Base-by-base conservation (phyloP, 2,329 filamentous ascomycete species). In the Camptophora hylomeconis region DNA sequence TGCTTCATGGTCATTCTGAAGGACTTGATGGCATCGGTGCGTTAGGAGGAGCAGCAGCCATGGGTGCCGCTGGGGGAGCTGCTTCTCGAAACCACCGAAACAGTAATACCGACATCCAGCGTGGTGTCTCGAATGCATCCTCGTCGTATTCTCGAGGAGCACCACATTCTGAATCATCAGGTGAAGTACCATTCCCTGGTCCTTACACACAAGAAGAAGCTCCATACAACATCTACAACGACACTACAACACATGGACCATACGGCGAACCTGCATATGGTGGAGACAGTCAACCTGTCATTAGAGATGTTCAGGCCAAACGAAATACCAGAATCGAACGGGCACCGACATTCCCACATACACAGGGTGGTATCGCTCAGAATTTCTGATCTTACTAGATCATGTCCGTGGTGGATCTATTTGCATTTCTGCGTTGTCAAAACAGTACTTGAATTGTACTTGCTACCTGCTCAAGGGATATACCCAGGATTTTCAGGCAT, bases 241-340 rank as follows among this genome's bases (percentile, higher is more conserved):
- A 63, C 20, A 48, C 51, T 17, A 48, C 51, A 25, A 44, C 48
- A 4, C 50, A 55, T 33, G 64, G 65, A 5, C 65, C 67, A 1
- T 75, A 74, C 41, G 66, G 63, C 6, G 61, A 65, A 35, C 61
- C 61, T 28, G 57, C 59, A 3, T 71, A 69, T 39, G 65, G 63
- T 20, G 59, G 57, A 20, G 36, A 28, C 26, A 63, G 61, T 33
- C 77, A 80, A 47, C 84, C 89, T 2, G 71, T 98, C 29, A 94
- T 98, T 40, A 74, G 86, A 32, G 89, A 98, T 53, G 89, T 95
- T 41, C 78, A 80, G 39, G 89, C 89, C 16, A 68, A 89, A 44
- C 73, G 89, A 41, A 94, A 94, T 59, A 94, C 89, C 8, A 74
- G 86, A 38, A 95, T 98, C 48, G 86, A 95, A 60, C 92, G 79